phyloP scores from a whole-genome alignment of 257 asterid genomes.

The Solanum megistacrolobum region DNA sequence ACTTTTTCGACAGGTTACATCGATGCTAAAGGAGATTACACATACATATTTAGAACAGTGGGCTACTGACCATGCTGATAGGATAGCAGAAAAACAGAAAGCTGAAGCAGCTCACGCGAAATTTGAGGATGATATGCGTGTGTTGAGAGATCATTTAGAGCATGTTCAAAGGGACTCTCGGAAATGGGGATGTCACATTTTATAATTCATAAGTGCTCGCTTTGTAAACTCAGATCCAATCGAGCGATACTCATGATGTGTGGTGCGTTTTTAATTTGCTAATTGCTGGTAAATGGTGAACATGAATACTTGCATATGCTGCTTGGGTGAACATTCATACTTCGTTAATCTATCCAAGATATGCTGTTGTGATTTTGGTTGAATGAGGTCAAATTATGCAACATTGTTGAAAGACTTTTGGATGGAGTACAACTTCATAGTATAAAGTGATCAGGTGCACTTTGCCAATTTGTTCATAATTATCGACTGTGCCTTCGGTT shows the following conservation, averaged over 20 bases:
- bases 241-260: too few species aligned
- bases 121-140: slow-evolving; percentile 21
- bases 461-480: too few species aligned
- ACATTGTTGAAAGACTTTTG: neutral
- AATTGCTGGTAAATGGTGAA: neutral
- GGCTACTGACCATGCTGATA: slow-evolving; percentile 5
- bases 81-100: neutral
- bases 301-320: neutral
- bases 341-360: neutral
- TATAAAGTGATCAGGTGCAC: too few species aligned
- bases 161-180: neutral
- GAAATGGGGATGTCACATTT: neutral
- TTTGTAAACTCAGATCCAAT: too few species aligned
- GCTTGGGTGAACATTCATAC: neutral
- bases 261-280: neutral
- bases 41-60: slow-evolving; percentile 13
- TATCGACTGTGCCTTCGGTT: too few species aligned
- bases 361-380: neutral
- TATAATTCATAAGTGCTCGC: neutral
- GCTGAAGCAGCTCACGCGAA: neutral
- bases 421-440: too few species aligned
- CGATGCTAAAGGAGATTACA: slow-evolving; percentile 15
- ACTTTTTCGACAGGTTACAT: slow-evolving; percentile 8
- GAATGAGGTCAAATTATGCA: neutral
- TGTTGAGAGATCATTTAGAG: slow-evolving; percentile 29